Conservation (phyloP, 2,329 filamentous ascomycete species). For the Beauveria bassiana region DNA sequence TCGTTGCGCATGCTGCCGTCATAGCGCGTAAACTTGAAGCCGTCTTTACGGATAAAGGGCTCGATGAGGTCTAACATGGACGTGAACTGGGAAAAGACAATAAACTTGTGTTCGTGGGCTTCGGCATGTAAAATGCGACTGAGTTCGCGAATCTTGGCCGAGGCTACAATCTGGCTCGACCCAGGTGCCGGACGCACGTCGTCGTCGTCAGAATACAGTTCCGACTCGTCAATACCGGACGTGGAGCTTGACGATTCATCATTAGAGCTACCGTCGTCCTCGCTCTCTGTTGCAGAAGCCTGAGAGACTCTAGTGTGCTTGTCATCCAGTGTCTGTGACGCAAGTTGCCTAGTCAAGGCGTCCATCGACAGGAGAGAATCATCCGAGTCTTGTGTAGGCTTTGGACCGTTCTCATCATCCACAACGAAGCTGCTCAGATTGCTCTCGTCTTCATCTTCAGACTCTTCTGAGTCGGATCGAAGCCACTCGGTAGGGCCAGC, state of each 20-base stretch:
- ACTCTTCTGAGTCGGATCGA: conserved; percentile 55
- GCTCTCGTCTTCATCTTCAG: conserved; percentile 47
- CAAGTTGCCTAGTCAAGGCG: conserved; percentile 30
- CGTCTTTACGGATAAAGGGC: conserved; percentile 71
- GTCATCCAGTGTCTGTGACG: conserved; percentile 28
- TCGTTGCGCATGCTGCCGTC: conserved; percentile 95
- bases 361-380: conserved; percentile 28
- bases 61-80: conserved; percentile 96
- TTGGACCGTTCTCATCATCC: conserved; percentile 37
- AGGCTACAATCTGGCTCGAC: conserved; percentile 51
- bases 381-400: conserved; percentile 21
- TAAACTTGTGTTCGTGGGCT: conserved; percentile 81
- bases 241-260: conserved; percentile 13
- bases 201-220: conserved; percentile 34
- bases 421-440: conserved; percentile 49
- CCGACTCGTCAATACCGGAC: conserved; percentile 32
- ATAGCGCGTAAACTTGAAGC: conserved; percentile 78
- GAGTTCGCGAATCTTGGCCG: conserved; percentile 86
- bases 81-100: conserved; percentile 97
- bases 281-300: conserved; percentile 7
- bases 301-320: conserved; percentile 12
- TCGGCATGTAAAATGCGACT: conserved; percentile 75
- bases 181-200: conserved; percentile 24
- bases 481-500: conserved; percentile 81
- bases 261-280: background rate